These are phyloP conservation scores for Aspergillus glaucus DNA, from an alignment of 2,329 filamentous ascomycete genomes.

Conservation along the genomic window DNA sequence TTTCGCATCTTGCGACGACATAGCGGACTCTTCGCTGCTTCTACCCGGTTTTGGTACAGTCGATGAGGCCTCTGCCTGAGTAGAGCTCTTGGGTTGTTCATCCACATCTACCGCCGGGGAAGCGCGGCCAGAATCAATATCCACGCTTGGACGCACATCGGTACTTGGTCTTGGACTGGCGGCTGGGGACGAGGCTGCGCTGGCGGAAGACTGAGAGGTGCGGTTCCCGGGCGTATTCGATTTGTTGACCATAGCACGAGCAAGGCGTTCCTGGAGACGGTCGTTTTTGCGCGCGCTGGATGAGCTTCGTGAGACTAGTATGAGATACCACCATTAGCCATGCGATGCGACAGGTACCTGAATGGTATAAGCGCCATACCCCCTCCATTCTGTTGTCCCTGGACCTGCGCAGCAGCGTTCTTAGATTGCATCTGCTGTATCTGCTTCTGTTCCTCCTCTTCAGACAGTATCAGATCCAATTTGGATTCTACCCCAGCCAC, in stretches of 20 bases:
- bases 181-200: constrained; percentile 46
- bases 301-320: constrained; percentile 55
- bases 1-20: constrained; percentile 18
- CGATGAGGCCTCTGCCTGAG: constrained; percentile 5
- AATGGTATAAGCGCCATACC: constrained; percentile 20
- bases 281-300: constrained; percentile 67
- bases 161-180: constrained; percentile 46
- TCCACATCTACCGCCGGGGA: constrained; percentile 16
- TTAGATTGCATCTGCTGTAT: constrained; percentile 15
- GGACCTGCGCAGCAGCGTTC: constrained; percentile 18
- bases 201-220: constrained; percentile 43
- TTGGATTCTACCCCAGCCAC: constrained; percentile 91
- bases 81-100: constrained; percentile 11
- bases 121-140: constrained; percentile 24
- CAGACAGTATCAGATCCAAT: constrained; percentile 83
- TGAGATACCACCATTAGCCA: constrained; percentile 18
- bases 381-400: constrained; percentile 8
- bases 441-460: constrained; percentile 55
- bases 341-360: background rate
- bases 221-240: constrained; percentile 51
- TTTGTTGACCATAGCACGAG: constrained; percentile 71
- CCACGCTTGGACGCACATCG: constrained; percentile 34
- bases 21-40: constrained; percentile 24
- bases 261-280: constrained; percentile 80
- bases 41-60: constrained; percentile 9